Base-by-base conservation (phyloP, 345 rosid genomes). In the Citropsis articulata region DNA sequence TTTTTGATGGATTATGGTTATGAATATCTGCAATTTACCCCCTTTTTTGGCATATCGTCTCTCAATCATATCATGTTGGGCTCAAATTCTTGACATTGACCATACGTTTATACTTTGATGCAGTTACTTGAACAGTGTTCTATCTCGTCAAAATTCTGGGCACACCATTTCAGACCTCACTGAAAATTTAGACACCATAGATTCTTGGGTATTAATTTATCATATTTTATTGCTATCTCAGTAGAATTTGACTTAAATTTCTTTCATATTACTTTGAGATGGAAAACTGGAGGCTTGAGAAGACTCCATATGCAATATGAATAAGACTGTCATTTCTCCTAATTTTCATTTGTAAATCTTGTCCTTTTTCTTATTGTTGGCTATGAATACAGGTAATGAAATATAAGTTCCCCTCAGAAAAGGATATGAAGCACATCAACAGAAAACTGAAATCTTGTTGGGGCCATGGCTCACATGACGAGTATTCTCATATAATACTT, bases 361-460 rank as follows among this genome's bases (percentile, higher is more conserved):
- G 19, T 73, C 16, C 14, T 45, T 45, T 80, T 31, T 21, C 27
- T 42, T 59, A 57, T 73, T 73, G 25, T 42, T 80, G 72, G 62
- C 57, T 27, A 6, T 55, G 22, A 74, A 14, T 60, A 53, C 85
- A 96, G 98, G 92, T 89, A 33, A 85, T 72, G 76, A 86, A 79
- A 65, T 91, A 88, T 75, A 91, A 90, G 77, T 88, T 85, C 83
- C 99, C 99, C 72, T 86, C 94, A 33, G 98, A 96, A 50, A 92
- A 92, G 85, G 99, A 96, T 84, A 91, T 96, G 99, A 96, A 91
- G 87, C 94, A 96, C 88, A 94, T 94, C 57, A 92, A 92, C 75
- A 84, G 99, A 81, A 96, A 96, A 82, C 89, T 94, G 68, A 92
- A 90, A 81, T 96, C 98, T 67, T 94, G 99, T 79, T 90, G 91